These are phyloP conservation scores for Stagonosporopsis vannaccii DNA, from an alignment of 2,329 filamentous ascomycete species.

Conservation along the genomic window DNA sequence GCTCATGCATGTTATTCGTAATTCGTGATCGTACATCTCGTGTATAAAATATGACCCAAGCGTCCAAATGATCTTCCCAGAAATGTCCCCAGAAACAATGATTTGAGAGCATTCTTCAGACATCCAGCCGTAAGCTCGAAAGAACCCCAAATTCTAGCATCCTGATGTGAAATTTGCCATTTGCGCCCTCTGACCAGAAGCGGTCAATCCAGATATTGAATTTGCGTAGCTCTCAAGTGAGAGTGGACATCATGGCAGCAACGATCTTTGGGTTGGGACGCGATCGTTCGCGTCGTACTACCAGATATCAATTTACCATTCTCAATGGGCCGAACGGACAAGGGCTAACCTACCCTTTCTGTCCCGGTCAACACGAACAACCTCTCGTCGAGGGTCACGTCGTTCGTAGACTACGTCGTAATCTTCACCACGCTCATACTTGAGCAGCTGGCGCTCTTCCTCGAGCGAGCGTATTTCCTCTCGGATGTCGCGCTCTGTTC, in stretches of 20 bases:
- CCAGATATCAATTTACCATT: constrained; percentile 46
- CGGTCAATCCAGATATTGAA: background rate
- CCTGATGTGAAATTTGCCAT: background rate
- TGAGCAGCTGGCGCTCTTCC: constrained; percentile 66
- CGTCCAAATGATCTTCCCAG: background rate
- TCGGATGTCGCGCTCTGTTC: constrained; percentile 69
- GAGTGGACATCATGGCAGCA: constrained; percentile 54
- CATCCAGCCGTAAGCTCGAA: constrained; percentile 9
- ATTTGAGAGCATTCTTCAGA: constrained; percentile 2
- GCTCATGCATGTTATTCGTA: constrained; percentile 1
- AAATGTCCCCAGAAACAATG: background rate
- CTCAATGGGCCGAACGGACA: constrained; percentile 73
- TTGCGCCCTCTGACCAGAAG: background rate
- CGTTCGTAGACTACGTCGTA: constrained; percentile 71
- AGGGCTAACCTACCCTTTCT: constrained; percentile 95
- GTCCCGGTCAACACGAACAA: constrained; percentile 82
- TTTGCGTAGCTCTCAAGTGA: constrained; percentile 38
- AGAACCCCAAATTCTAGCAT: background rate
- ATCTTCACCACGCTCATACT: constrained; percentile 64
- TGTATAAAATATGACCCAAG: background rate
- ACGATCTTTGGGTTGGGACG: constrained; percentile 51
- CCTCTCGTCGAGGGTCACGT: constrained; percentile 58
- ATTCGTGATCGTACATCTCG: constrained; percentile 20
- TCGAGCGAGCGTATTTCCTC: constrained; percentile 77
- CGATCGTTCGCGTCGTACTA: constrained; percentile 46